Evolutionary conservation across 78 protist genomes (phyloP).

Genomic region (Dictyostelium citrinum): DNA sequence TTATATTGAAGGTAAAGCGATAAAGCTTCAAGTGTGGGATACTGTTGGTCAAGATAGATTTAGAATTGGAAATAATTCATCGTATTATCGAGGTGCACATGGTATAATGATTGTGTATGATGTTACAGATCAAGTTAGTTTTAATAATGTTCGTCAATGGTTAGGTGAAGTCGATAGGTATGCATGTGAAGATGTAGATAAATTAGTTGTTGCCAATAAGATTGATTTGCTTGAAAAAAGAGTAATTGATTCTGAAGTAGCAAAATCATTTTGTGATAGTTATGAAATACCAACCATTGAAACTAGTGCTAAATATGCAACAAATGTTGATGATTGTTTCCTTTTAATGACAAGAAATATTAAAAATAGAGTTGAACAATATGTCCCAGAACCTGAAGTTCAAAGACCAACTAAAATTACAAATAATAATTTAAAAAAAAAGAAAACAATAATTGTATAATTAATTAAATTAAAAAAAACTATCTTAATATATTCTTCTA

Average conservation of each 20-base stretch:
- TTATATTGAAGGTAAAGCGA: slow-evolving; percentile 78
- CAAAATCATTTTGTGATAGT: background rate
- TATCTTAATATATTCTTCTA: too few relatives aligned
- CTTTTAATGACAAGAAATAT: slow-evolving; percentile 94
- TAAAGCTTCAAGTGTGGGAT: slow-evolving; percentile 72
- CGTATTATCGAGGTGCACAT: background rate
- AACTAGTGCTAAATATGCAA: slow-evolving; percentile 69
- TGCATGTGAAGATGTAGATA: background rate
- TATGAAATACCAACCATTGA: background rate
- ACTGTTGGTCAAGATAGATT: background rate
- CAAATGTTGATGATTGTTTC: slow-evolving; percentile 98
- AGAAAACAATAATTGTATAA: background rate
- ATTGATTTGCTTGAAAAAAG: background rate
- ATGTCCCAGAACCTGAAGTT: background rate
- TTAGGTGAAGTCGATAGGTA: background rate
- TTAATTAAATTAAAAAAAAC: too few relatives aligned
- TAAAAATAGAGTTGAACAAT: slow-evolving; percentile 76
- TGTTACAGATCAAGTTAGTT: background rate
- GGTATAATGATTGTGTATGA: background rate
- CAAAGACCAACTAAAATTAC: background rate
- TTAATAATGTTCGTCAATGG: background rate
- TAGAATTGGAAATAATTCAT: background rate
- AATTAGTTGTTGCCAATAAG: background rate
- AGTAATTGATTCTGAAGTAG: background rate
- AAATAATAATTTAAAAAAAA: background rate